Evolutionary conservation across 2,329 filamentous ascomycete genomes (phyloP), one percentile per base, ranked within the genome.

Genomic region (Ceratocystis albifundus): DNA sequence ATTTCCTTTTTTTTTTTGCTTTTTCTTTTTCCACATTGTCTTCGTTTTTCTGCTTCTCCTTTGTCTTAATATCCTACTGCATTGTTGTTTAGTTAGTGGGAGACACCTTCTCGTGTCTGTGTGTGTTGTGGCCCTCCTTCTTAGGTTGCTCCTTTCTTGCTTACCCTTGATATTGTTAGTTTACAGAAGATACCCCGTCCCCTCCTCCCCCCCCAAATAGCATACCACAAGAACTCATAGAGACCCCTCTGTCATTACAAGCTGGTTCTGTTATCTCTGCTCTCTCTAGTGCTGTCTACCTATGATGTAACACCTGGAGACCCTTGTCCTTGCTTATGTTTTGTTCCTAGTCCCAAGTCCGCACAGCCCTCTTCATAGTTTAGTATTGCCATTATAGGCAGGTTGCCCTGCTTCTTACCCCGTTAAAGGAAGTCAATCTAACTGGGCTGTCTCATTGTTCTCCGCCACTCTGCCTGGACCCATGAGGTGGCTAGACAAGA

Each of bases 151-250:
- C 30, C 15, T 59, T 59, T 59, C 55, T 36, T 36, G 55, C 22
- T 59, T 65, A 57, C 44, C 57, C 12, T 65, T 62, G 55, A 36
- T 59, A 59, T 50, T 55, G 57, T 64, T 48, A 44, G 59, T 45
- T 62, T 41, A 62, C 36, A 41, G 59, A 62, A 59, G 28, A 59
- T 36, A 59, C 53, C 53, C 55, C 53, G n/a, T n/a, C n/a, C n/a
- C n/a, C n/a, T n/a, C 55, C 46, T n/a, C 46, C 46, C 20, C 48
- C 45, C 45, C 46, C 8, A 22, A 36, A 59, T 59, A 59, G 55
- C 28, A 59, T 59, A 20, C 36, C 55, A 59, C 55, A 59, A 32
- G n/a, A 50, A 50, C n/a, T 25, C 48, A 1, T 6, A 50, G 48
- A 50, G 48, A 10, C 15, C 15, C 7, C 48, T 50, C 36, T 15